Evolutionary conservation across 2,329 filamentous ascomycete genomes (phyloP).

Genomic region (Colletotrichum plurivorum): DNA sequence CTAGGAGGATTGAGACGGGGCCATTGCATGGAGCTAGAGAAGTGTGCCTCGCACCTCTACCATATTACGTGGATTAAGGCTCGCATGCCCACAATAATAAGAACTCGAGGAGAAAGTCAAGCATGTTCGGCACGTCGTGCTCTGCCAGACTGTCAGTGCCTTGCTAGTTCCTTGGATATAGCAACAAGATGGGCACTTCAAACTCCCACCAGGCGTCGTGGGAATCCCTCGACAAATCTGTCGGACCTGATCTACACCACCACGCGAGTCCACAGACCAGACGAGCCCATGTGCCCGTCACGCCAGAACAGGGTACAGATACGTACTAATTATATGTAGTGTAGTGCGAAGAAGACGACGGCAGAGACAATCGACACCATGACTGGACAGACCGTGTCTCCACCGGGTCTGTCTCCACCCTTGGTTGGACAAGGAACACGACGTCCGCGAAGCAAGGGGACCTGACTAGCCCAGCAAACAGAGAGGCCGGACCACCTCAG

Average conservation of each 20-base stretch:
- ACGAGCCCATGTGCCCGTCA: conserved; percentile 37
- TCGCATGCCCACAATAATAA: too few species aligned
- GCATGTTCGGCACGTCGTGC: not conserved
- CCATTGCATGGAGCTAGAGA: conserved; percentile 36
- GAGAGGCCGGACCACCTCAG: too few species aligned
- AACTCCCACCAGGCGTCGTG: not conserved
- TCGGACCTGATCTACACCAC: conserved; percentile 30
- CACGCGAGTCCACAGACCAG: conserved; percentile 38
- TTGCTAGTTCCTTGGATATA: too few species aligned
- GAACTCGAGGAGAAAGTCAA: not conserved
- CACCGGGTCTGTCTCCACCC: too few species aligned
- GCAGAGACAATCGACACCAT: too few species aligned
- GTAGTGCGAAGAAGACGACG: too few species aligned
- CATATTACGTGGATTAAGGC: too few species aligned
- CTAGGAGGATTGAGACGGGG: conserved; percentile 27
- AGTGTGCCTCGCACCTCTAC: conserved; percentile 21
- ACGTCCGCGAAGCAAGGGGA: too few species aligned
- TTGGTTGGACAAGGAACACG: too few species aligned
- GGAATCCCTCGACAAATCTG: conserved; percentile 29
- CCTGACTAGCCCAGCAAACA: too few species aligned
- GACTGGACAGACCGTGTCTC: too few species aligned
- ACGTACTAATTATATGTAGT: not conserved
- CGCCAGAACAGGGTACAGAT: conserved; percentile 2
- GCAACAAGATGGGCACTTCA: not conserved
- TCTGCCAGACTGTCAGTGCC: not conserved